Conservation (phyloP, 2,329 filamentous ascomycete genomes). For the Colletotrichum chrysophilum region DNA sequence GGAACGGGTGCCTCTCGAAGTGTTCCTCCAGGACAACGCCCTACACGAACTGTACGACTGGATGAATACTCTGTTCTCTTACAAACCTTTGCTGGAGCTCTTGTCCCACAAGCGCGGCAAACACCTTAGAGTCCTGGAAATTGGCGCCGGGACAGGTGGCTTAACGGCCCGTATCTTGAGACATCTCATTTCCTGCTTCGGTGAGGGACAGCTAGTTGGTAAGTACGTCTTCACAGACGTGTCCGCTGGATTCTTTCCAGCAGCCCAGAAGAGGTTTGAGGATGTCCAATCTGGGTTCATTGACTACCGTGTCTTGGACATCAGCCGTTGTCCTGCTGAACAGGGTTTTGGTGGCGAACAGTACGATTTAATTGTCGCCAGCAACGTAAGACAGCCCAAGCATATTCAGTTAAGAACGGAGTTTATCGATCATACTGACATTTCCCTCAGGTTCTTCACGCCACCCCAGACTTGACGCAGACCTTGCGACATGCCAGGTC, state of each 20-base stretch:
- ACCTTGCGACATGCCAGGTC: background rate
- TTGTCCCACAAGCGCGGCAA: background rate
- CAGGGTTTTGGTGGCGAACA: conserved; percentile 35
- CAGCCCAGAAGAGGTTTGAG: background rate
- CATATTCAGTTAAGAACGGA: background rate
- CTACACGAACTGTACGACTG: conserved; percentile 11
- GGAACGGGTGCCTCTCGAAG: background rate
- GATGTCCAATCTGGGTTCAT: background rate
- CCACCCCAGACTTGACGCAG: background rate
- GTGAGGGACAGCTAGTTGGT: conserved; percentile 1
- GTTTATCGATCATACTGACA: background rate
- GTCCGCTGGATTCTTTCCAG: conserved; percentile 26
- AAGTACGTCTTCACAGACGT: conserved; percentile 31
- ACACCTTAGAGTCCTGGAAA: conserved; percentile 38
- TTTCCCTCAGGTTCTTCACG: background rate
- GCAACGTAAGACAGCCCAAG: conserved; percentile 19
- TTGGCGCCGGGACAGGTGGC: conserved; percentile 16
- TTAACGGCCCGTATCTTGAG: background rate
- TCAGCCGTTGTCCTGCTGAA: conserved; percentile 25
- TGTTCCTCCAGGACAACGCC: background rate
- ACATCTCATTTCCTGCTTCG: conserved; percentile 7
- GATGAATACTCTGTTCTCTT: conserved; percentile 12
- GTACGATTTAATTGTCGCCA: conserved; percentile 45
- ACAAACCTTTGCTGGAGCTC: background rate
- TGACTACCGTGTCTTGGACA: conserved; percentile 24